phyloP scores from a whole-genome alignment of 192 early-diverging fungal genomes.

The Podila horticola region DNA sequence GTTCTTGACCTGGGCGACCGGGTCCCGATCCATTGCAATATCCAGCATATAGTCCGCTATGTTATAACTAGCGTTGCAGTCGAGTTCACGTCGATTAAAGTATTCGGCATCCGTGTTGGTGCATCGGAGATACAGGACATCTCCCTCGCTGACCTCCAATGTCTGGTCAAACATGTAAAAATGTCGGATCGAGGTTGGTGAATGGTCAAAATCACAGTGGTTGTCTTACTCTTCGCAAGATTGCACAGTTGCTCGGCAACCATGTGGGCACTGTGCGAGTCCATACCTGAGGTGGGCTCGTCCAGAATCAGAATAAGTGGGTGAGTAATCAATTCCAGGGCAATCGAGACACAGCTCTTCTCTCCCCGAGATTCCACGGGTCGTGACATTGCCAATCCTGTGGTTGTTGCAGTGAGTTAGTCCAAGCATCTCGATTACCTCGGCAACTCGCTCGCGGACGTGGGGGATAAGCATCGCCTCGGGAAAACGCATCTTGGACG shows the following conservation, averaged over 20 bases:
- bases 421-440: conserved; percentile 68
- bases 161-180: conserved; percentile 57
- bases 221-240: conserved; percentile 60
- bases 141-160: conserved; percentile 47
- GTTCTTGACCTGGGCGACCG: conserved; percentile 2
- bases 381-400: conserved; percentile 63
- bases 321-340: conserved; percentile 67
- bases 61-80: conserved; percentile 48
- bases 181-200: conserved; percentile 61
- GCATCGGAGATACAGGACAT: conserved; percentile 48
- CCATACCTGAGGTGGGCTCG: conserved; percentile 84
- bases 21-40: conserved; percentile 30
- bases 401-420: conserved; percentile 61
- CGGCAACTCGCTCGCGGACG: conserved; percentile 60
- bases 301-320: conserved; percentile 83
- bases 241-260: conserved; percentile 68
- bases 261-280: conserved; percentile 76
- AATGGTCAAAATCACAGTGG: conserved; percentile 56
- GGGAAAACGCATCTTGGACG: conserved; percentile 74
- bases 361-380: conserved; percentile 74
- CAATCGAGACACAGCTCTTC: conserved; percentile 70
- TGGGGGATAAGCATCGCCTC: conserved; percentile 60
- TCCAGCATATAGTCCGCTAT: conserved; percentile 48
- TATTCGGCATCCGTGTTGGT: conserved; percentile 35
- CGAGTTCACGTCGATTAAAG: conserved; percentile 41